A percentile compares a stretch with the other conserved stretches of the same genome.
phyloP scores from a whole-genome alignment of 1,284 basidiomycete species.

The Flammula alnicola region DNA sequence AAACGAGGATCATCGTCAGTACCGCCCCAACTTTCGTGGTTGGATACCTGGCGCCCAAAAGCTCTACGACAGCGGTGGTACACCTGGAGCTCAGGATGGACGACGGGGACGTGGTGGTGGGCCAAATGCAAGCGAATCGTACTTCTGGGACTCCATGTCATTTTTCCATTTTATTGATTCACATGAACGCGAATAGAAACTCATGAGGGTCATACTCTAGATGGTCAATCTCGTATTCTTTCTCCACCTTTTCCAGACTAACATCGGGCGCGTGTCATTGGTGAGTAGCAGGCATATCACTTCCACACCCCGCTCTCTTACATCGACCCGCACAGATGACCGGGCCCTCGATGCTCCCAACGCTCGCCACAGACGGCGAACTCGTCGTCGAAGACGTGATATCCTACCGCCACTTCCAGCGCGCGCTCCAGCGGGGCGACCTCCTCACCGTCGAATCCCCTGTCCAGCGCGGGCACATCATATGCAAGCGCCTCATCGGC shows the following conservation, averaged over 20 bases:
- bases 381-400: conserved; percentile 65
- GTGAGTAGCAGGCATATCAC: conserved; percentile 39
- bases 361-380: conserved; percentile 67
- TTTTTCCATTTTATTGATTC: background rate
- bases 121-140: background rate
- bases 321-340: conserved; percentile 43
- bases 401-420: conserved; percentile 57
- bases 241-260: conserved; percentile 61
- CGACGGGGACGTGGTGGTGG: background rate
- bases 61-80: no score
- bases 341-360: conserved; percentile 92
- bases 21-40: no score
- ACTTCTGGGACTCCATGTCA: background rate
- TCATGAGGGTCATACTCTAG: conserved; percentile 33
- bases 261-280: conserved; percentile 58
- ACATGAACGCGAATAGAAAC: background rate
- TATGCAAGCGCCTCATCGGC: conserved; percentile 93
- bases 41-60: no score
- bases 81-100: no score
- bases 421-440: conserved; percentile 73
- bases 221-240: conserved; percentile 55
- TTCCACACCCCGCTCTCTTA: background rate
- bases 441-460: conserved; percentile 83
- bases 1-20: no score
- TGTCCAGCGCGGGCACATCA: conserved; percentile 65